Base-by-base conservation (phyloP, 208 protist species). In the Lotmaria passim region DNA sequence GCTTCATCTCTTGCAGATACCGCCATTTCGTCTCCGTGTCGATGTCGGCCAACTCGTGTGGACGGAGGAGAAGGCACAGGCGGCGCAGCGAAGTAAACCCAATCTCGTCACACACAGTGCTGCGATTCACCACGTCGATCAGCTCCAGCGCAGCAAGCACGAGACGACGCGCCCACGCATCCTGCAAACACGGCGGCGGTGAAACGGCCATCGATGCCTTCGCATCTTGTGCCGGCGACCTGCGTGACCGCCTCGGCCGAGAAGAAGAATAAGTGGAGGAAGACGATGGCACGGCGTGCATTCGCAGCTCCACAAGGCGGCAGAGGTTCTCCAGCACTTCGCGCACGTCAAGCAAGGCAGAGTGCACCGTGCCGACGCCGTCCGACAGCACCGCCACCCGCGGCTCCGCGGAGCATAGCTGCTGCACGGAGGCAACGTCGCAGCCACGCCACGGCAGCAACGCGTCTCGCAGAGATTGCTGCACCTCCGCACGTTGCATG, bases 61-160 rank as follows among this genome's bases (percentile, higher is more conserved):
- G 85, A 14, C 86, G 82, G 30, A 94, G 53, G 0, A 81, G 65
- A 33, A 65, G 48, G 63, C 85, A 92, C 39, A 96, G 72, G 10
- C 73, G 73, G 6, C 72, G 51, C 24, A 94, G 72, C 17, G 75
- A 69, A 30, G 79, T 53, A 52, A 91, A 96, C 0, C 83, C 87
- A 24, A 96, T 61, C 55, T 93, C 89, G 59, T 96, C 91, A 30
- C 60, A 87, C 43, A 83, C 81, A 17, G 85, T 94, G 36, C 79
- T 91, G 44, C 28, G 55, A 60, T 91, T 93, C 65, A 94, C 79
- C 8, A 86, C 50, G 61, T 87, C 84, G 12, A 94, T 63, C 12
- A 89, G 47, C 23, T 91, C 85, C 0, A 91, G 58, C 21, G 85
- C 91, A 6, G 81, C 63, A 26, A 38, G 15, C 28, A 89, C 56